phyloP scores from a whole-genome alignment of 768 basidiomycete genomes.

The Amanita pallidorosea region DNA sequence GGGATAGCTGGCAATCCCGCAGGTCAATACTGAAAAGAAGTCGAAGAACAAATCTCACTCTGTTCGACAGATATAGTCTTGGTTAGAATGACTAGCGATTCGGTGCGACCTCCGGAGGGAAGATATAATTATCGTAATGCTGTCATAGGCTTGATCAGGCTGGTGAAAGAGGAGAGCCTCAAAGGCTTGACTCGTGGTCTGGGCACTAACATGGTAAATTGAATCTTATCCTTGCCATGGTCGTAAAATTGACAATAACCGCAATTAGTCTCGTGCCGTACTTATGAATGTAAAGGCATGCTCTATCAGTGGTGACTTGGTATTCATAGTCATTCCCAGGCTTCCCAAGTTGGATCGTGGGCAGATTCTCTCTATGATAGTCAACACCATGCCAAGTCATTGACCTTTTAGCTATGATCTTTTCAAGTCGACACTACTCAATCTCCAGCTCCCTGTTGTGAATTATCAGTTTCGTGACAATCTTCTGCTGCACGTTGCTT shows the following conservation, averaged over 20 bases:
- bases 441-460: constrained; percentile 39
- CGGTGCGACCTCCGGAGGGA: constrained; percentile 59
- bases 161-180: constrained; percentile 61
- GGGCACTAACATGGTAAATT: constrained; percentile 63
- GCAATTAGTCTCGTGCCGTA: constrained; percentile 35
- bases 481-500: constrained; percentile 52
- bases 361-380: constrained; percentile 16
- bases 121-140: constrained; percentile 75
- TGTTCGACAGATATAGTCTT: constrained; percentile 50
- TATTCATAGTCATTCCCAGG: constrained; percentile 25
- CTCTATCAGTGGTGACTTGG: constrained; percentile 6
- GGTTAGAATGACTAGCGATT: constrained; percentile 85
- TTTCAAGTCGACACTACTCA: constrained; percentile 53
- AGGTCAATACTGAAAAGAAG: constrained; percentile 26
- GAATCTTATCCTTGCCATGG: not conserved
- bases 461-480: constrained; percentile 56
- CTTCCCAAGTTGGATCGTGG: constrained; percentile 78
- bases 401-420: constrained; percentile 54
- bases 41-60: constrained; percentile 2
- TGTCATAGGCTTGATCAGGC: constrained; percentile 53
- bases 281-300: constrained; percentile 59
- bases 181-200: constrained; percentile 64
- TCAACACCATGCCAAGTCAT: not conserved
- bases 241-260: constrained; percentile 4
- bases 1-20: constrained; percentile 83